Conservation (phyloP, 306 rosid species). For the Dalbergia oliveri region DNA sequence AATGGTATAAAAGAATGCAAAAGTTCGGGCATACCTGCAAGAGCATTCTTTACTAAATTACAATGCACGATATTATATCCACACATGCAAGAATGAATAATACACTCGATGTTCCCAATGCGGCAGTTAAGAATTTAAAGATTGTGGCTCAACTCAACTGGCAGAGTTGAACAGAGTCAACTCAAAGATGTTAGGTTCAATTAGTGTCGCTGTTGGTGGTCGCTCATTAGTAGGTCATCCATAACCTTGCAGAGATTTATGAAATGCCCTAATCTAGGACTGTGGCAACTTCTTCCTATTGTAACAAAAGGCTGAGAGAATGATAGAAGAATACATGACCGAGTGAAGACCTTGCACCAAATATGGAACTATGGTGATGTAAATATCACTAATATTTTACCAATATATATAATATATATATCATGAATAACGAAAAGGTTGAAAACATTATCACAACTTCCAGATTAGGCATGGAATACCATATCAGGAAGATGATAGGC, state of each 20-base stretch:
- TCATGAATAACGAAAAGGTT: not conserved
- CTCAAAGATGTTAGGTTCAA: not conserved
- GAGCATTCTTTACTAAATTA: slow-evolving; percentile 25
- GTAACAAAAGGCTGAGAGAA: not conserved
- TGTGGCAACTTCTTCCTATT: not conserved
- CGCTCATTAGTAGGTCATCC: not conserved
- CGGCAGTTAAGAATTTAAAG: not conserved
- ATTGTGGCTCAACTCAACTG: no score
- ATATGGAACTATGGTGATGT: not conserved
- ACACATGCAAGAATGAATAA: slow-evolving; percentile 13
- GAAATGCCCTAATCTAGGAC: not conserved
- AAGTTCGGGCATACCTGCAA: slow-evolving; percentile 92
- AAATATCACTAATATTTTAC: no score
- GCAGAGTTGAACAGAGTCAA: not conserved
- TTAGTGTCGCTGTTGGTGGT: not conserved
- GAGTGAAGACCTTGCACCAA: not conserved
- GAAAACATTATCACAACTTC: not conserved
- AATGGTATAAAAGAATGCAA: slow-evolving; percentile 95
- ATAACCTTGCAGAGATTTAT: not conserved
- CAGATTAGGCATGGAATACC: not conserved
- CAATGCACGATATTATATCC: slow-evolving; percentile 15
- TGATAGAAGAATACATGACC: not conserved
- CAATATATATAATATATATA: no score
- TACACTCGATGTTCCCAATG: slow-evolving; percentile 10
- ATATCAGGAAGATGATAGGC: not conserved